Percentiles rank a stretch among this genome's conserved stretches.
phyloP scores from a whole-genome alignment of 2,329 filamentous ascomycete genomes.

The Ophiobolus disseminans region DNA sequence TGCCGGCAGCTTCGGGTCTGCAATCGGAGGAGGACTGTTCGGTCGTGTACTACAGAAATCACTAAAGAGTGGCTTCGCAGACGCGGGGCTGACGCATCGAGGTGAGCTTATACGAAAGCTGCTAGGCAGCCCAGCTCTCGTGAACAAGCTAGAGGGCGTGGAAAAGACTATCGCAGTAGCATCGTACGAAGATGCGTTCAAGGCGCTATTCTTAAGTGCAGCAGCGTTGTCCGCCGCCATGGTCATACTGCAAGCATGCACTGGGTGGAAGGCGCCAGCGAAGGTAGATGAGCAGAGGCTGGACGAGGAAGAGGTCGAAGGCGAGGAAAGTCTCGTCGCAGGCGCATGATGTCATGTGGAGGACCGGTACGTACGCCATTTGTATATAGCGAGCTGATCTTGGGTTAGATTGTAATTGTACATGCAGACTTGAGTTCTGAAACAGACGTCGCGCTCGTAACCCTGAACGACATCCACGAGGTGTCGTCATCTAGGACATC shows the following conservation, averaged over 20 bases:
- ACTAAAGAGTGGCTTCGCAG: conserved; percentile 65
- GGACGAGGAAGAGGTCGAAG: conserved; percentile 30
- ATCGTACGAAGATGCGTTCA: conserved; percentile 63
- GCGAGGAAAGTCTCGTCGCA: conserved; percentile 28
- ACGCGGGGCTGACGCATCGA: conserved; percentile 48
- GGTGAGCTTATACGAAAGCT: conserved; percentile 61
- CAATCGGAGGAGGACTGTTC: conserved; percentile 80
- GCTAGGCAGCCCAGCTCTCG: conserved; percentile 65
- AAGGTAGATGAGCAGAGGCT: conserved; percentile 21
- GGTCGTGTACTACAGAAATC: conserved; percentile 64
- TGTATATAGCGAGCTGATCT: background rate
- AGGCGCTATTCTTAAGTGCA: conserved; percentile 60
- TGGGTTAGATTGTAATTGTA: conserved; percentile 1
- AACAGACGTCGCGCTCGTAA: too few relatives aligned
- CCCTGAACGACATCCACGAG: too few relatives aligned
- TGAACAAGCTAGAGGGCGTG: conserved; percentile 56
- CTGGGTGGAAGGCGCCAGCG: conserved; percentile 60
- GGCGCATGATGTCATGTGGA: conserved; percentile 17
- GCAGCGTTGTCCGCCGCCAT: conserved; percentile 58
- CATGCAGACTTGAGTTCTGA: too few relatives aligned
- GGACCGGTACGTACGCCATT: background rate
- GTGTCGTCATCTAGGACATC: too few relatives aligned
- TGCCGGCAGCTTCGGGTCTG: conserved; percentile 79
- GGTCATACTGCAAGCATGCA: conserved; percentile 63
- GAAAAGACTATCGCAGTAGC: conserved; percentile 60